Evolutionary conservation across 768 basidiomycete species (phyloP).

Genomic region (Lentinula edodes): DNA sequence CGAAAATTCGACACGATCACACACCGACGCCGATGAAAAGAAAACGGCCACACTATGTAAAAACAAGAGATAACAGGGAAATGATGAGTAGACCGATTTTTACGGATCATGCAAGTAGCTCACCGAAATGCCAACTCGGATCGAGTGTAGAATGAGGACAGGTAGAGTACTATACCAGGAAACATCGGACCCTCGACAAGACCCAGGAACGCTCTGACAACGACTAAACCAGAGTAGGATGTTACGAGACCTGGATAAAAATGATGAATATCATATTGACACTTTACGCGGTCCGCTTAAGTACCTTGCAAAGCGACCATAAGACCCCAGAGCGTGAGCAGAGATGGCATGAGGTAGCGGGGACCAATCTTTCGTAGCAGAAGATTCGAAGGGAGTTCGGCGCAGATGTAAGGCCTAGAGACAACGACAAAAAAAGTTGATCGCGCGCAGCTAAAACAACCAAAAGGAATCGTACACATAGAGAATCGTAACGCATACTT

Average conservation of each 20-base stretch:
- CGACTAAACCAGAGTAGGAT: conserved; percentile 41
- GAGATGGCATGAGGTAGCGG: conserved; percentile 38
- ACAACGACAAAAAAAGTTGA: background rate
- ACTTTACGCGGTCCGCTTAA: background rate
- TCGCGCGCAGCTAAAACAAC: background rate
- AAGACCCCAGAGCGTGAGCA: conserved; percentile 47
- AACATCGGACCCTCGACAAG: conserved; percentile 36
- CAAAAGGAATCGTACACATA: conserved; percentile 18
- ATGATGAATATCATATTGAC: background rate
- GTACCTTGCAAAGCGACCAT: conserved; percentile 42
- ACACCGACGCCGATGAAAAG: conserved; percentile 29
- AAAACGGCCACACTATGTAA: conserved; percentile 34
- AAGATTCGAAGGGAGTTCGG: conserved; percentile 46
- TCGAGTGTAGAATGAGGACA: conserved; percentile 34
- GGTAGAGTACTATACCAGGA: conserved; percentile 34
- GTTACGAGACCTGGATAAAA: conserved; percentile 33
- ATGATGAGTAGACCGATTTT: background rate
- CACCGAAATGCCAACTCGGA: conserved; percentile 27
- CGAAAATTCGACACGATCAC: background rate
- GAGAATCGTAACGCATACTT: conserved; percentile 26
- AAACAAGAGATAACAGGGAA: background rate
- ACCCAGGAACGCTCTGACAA: conserved; percentile 47
- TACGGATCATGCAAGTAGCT: background rate
- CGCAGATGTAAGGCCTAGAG: conserved; percentile 33
- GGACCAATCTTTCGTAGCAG: conserved; percentile 42